Percentiles rank a stretch among this genome's conserved stretches.
Evolutionary conservation across 2,329 filamentous ascomycete species (phyloP).

Genomic region (Penicillium sp.): DNA sequence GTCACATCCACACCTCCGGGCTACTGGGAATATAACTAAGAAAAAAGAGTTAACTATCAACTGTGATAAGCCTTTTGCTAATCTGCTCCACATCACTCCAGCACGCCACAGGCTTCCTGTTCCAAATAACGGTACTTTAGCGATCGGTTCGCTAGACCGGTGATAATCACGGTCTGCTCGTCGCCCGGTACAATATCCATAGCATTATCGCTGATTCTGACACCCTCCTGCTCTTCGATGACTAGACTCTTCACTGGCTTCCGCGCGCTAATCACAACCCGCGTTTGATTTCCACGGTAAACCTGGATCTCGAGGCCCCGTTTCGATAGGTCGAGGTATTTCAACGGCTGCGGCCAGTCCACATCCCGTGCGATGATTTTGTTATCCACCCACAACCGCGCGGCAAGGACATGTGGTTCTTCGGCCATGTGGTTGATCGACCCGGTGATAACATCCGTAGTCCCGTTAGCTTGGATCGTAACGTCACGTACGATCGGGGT

Average conservation of each 20-base stretch:
- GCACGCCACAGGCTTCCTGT: conserved; percentile 14
- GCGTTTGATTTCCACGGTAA: conserved; percentile 30
- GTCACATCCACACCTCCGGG: not conserved
- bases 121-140: conserved; percentile 29
- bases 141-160: conserved; percentile 16
- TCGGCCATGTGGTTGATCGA: conserved; percentile 47
- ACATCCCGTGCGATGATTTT: conserved; percentile 52
- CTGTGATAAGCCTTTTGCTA: not conserved
- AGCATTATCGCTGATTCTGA: conserved; percentile 53
- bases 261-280: conserved; percentile 44
- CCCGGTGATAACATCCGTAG: conserved; percentile 50
- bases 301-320: conserved; percentile 47
- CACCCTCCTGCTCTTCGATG: conserved; percentile 55
- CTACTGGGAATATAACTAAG: not conserved
- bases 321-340: conserved; percentile 53
- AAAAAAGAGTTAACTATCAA: not conserved
- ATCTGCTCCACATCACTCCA: too few relatives aligned
- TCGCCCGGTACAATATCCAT: conserved; percentile 58
- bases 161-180: conserved; percentile 43
- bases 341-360: conserved; percentile 59
- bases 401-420: conserved; percentile 53
- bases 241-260: conserved; percentile 58
- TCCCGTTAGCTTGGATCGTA: conserved; percentile 51
- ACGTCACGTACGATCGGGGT: conserved; percentile 48
- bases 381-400: conserved; percentile 51